Conservation (phyloP, 2,329 filamentous ascomycete genomes). For the Colletotrichum abscissum region DNA sequence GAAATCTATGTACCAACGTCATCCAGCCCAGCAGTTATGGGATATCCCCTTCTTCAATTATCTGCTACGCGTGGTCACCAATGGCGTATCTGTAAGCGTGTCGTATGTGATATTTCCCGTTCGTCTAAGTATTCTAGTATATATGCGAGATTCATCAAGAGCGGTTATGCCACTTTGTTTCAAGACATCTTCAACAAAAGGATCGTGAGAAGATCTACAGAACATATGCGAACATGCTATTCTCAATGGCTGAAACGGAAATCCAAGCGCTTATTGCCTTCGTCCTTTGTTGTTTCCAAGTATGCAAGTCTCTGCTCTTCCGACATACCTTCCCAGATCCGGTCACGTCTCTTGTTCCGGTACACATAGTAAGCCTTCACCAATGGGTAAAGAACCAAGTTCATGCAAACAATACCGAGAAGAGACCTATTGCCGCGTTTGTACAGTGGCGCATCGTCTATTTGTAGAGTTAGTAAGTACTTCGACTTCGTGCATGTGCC, state of each 20-base stretch:
- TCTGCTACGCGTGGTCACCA: too few species aligned
- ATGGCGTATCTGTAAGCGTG: too few species aligned
- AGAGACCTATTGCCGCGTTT: slow-evolving; percentile 65
- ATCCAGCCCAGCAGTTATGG: too few species aligned
- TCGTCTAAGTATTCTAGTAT: too few species aligned
- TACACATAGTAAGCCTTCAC: slow-evolving; percentile 48
- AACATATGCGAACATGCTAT: not conserved
- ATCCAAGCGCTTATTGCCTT: slow-evolving; percentile 57
- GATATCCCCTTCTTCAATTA: too few species aligned
- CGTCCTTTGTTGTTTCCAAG: slow-evolving; percentile 51
- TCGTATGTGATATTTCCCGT: too few species aligned
- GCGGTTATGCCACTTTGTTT: too few species aligned
- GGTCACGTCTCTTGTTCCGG: slow-evolving; percentile 44
- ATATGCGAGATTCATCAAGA: too few species aligned
- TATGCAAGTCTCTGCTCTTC: slow-evolving; percentile 44
- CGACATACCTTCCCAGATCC: slow-evolving; percentile 44
- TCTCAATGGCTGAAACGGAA: slow-evolving; percentile 53
- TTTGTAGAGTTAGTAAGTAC: slow-evolving; percentile 53
- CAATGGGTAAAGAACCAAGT: slow-evolving; percentile 43
- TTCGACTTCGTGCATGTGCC: not conserved
- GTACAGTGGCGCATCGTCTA: slow-evolving; percentile 59
- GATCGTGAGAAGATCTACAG: not conserved
- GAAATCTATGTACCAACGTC: too few species aligned
- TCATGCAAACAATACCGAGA: slow-evolving; percentile 56
- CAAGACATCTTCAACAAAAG: too few species aligned